Evolutionary conservation across 495 filamentous ascomycete species (phyloP).

Genomic region (Neurospora cerealis): DNA sequence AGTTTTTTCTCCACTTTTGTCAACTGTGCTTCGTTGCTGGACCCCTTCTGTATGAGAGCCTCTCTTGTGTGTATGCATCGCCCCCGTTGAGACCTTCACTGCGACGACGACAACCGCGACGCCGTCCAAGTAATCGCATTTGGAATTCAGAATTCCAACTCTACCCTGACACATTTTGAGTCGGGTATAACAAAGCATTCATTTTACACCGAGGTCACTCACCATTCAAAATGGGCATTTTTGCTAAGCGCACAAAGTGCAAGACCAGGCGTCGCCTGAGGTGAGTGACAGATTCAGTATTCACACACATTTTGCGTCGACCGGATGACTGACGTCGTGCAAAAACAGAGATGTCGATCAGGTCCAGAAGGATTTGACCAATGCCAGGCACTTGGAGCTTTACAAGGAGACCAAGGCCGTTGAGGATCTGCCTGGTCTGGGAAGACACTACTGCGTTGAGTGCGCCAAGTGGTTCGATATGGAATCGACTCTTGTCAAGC

Average conservation of each 20-base stretch:
- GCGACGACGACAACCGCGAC: background rate
- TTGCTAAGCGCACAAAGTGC: constrained; percentile 43
- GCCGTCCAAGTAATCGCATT: background rate
- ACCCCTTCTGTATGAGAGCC: background rate
- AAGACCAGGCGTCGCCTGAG: constrained; percentile 52
- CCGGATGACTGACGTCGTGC: constrained; percentile 1
- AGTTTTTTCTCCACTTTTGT: background rate
- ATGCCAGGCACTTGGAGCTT: constrained; percentile 64
- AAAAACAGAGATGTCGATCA: constrained; percentile 72
- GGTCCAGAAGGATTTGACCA: constrained; percentile 66
- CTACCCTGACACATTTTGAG: background rate
- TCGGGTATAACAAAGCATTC: background rate
- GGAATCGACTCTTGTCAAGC: constrained; percentile 62
- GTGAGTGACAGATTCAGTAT: constrained; percentile 10
- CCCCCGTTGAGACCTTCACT: background rate
- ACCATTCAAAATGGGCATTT: constrained; percentile 35
- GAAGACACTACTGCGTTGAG: constrained; percentile 78
- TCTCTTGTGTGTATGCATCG: background rate
- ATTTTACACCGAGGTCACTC: background rate
- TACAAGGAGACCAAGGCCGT: constrained; percentile 68
- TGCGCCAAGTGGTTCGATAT: constrained; percentile 95
- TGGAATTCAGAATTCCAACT: background rate
- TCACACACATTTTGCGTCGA: background rate
- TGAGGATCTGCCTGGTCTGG: constrained; percentile 81
- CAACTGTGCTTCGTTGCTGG: background rate